Percentiles rank a stretch among this genome's conserved stretches.
Evolutionary conservation across 2,329 filamentous ascomycete genomes (phyloP).

Genomic region (Aschersonia sp.): DNA sequence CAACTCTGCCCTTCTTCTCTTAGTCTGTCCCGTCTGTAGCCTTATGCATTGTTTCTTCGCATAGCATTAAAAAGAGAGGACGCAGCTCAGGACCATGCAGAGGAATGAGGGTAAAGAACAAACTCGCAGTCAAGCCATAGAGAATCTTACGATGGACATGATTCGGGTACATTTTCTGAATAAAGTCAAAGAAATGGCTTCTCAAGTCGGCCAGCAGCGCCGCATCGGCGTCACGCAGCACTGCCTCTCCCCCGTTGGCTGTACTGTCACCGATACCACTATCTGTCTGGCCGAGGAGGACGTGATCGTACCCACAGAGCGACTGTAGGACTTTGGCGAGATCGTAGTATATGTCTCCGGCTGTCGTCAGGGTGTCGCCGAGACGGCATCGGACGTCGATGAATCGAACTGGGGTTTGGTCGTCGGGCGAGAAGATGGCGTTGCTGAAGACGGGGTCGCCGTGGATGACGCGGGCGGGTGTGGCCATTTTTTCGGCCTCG

Average conservation of each 20-base stretch:
- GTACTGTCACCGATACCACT: conserved; percentile 4
- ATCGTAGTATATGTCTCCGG: conserved; percentile 16
- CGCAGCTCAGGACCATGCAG: conserved; percentile 12
- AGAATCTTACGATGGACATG: conserved; percentile 15
- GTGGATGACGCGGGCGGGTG: conserved; percentile 12
- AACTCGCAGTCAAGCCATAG: conserved; percentile 14
- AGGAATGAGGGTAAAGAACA: conserved; percentile 16
- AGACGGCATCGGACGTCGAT: conserved; percentile 13
- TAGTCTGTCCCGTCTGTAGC: not conserved
- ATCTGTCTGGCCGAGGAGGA: conserved; percentile 11
- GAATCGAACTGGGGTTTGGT: conserved; percentile 11
- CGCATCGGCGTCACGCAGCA: conserved; percentile 11
- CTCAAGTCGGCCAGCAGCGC: conserved; percentile 9
- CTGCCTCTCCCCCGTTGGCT: conserved; percentile 4
- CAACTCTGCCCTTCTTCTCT: too few species aligned
- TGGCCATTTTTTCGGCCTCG: conserved; percentile 14
- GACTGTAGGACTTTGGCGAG: conserved; percentile 16
- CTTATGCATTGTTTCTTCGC: conserved; percentile 11
- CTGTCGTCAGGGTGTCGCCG: conserved; percentile 9
- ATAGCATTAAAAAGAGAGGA: conserved; percentile 12
- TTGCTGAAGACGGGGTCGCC: conserved; percentile 17
- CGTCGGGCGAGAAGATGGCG: conserved; percentile 13
- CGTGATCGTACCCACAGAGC: conserved; percentile 15
- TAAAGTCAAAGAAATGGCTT: conserved; percentile 12
- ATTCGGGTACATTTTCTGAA: conserved; percentile 11